Percentiles rank a stretch among this genome's conserved stretches.
phyloP scores from a whole-genome alignment of 2,329 filamentous ascomycete genomes.

The Aspergillus pseudoterreus region DNA sequence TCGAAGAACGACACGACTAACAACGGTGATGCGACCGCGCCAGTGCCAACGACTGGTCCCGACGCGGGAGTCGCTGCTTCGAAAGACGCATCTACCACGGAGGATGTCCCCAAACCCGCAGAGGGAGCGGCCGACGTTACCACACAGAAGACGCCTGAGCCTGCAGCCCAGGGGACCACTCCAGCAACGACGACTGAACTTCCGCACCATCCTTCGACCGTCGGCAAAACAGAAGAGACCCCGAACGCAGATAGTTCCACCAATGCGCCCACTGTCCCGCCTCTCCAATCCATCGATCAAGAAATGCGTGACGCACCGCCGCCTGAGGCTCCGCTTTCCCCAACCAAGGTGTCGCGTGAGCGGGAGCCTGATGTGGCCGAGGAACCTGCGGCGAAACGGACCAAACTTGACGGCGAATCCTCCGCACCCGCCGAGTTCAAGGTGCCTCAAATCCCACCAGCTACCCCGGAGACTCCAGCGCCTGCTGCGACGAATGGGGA shows the following conservation, averaged over 20 bases:
- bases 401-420: constrained; percentile 63
- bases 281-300: constrained; percentile 38
- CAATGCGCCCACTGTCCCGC: constrained; percentile 14
- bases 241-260: constrained; percentile 18
- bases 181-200: constrained; percentile 27
- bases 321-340: constrained; percentile 45
- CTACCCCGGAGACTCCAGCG: constrained; percentile 24
- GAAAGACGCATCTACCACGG: neutral
- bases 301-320: constrained; percentile 55
- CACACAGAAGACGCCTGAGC: neutral
- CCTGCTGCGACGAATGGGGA: constrained; percentile 13
- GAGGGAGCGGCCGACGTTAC: neutral
- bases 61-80: neutral
- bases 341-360: constrained; percentile 64
- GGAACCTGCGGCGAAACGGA: constrained; percentile 73
- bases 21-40: constrained; percentile 3
- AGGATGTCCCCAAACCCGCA: neutral
- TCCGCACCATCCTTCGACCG: constrained; percentile 31
- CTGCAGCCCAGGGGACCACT: constrained; percentile 4
- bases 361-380: constrained; percentile 67
- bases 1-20: constrained; percentile 6
- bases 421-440: constrained; percentile 43
- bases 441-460: constrained; percentile 40
- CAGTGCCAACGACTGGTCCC: constrained; percentile 3
- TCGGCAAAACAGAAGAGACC: constrained; percentile 11